Conservation (phyloP, 208 protist species). For the Trypanosomatidae sp. region DNA sequence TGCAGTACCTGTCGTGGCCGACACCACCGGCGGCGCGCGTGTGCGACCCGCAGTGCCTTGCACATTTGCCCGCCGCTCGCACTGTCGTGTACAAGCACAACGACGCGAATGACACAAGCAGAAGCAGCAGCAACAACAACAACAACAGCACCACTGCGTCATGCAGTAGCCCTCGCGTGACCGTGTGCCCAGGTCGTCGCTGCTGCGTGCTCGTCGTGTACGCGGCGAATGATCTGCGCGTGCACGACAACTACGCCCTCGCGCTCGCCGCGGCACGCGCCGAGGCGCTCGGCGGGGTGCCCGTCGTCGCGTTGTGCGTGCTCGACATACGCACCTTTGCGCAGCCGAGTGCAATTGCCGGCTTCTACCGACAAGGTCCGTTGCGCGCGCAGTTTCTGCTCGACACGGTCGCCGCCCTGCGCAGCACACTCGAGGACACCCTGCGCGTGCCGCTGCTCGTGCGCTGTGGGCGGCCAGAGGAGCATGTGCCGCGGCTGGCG, state of each 20-base stretch:
- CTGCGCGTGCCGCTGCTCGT: constrained; percentile 61
- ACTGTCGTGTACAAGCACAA: no score
- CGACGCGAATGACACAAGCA: no score
- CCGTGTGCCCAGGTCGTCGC: not conserved
- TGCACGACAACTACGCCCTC: constrained; percentile 79
- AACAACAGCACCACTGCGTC: not conserved
- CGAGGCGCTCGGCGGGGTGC: constrained; percentile 11
- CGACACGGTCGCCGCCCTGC: constrained; percentile 50
- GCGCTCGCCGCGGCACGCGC: constrained; percentile 51
- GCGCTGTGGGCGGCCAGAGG: constrained; percentile 67
- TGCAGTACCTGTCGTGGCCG: constrained; percentile 31
- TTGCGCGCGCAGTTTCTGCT: constrained; percentile 66
- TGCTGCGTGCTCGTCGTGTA: constrained; percentile 67
- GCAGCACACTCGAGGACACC: constrained; percentile 28
- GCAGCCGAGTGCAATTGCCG: constrained; percentile 63
- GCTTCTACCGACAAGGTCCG: constrained; percentile 75
- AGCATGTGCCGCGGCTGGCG: constrained; percentile 64
- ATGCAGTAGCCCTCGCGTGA: not conserved
- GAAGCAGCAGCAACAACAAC: no score
- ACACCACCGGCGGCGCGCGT: constrained; percentile 24
- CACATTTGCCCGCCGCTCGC: no score
- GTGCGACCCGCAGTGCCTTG: no score
- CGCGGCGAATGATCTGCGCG: constrained; percentile 67
- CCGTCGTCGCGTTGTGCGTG: constrained; percentile 58
- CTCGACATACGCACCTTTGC: constrained; percentile 80